Evolutionary conservation across 805 yeast genomes (phyloP).

Genomic region (Ogataea saltuana): DNA sequence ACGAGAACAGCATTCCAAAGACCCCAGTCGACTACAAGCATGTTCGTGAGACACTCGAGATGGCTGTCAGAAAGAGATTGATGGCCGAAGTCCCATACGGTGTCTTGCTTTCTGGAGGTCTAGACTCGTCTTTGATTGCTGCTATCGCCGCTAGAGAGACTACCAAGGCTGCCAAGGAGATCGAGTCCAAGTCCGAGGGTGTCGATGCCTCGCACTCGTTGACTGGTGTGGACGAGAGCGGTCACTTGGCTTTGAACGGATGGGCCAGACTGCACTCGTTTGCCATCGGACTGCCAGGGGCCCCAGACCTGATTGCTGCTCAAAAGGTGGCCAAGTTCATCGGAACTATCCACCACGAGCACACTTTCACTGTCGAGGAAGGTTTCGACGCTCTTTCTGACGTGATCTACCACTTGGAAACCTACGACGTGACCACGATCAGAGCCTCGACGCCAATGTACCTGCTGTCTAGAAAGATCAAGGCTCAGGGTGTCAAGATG

Average conservation of each 20-base stretch:
- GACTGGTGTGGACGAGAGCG: conserved; percentile 90
- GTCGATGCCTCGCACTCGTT: conserved; percentile 67
- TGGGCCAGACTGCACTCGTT: conserved; percentile 88
- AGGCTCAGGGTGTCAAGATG: conserved; percentile 99
- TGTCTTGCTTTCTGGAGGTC: conserved; percentile 94
- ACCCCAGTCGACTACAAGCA: conserved; percentile 69
- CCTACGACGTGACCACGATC: conserved; percentile 97
- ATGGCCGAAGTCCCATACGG: conserved; percentile 99
- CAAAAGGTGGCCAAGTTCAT: conserved; percentile 94
- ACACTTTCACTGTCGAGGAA: conserved; percentile 94
- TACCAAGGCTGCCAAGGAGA: conserved; percentile 63
- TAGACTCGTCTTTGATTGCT: conserved; percentile 95
- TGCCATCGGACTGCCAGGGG: conserved; percentile 95
- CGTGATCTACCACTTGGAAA: conserved; percentile 93
- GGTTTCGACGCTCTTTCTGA: conserved; percentile 95
- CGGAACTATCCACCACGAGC: conserved; percentile 97
- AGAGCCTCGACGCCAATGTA: conserved; percentile 99
- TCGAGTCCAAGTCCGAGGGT: conserved; percentile 44
- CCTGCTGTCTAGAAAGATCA: conserved; percentile 90
- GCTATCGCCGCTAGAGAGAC: conserved; percentile 97
- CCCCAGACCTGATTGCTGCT: conserved; percentile 97
- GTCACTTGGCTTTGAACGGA: conserved; percentile 75
- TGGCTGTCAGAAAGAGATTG: conserved; percentile 96
- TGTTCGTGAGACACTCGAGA: conserved; percentile 80
- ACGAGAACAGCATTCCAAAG: conserved; percentile 71